Conservation (phyloP, 495 filamentous ascomycete species). For the Letharia columbiana region DNA sequence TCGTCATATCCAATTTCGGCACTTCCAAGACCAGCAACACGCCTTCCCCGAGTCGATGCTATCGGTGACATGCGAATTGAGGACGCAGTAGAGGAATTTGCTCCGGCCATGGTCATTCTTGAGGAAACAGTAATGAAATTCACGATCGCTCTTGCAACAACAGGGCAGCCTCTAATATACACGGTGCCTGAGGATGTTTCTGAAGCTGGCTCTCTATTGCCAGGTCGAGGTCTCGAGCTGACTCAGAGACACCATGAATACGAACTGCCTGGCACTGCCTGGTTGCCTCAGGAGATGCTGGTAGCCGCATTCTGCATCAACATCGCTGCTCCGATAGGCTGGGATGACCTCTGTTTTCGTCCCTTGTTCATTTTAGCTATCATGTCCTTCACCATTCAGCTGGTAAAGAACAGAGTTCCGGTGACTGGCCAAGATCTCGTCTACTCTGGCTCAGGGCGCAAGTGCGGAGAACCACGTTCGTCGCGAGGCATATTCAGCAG, state of each 20-base stretch:
- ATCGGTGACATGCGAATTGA: background rate
- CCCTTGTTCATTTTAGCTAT: background rate
- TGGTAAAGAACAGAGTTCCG: background rate
- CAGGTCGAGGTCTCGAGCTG: background rate
- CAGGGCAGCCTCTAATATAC: background rate
- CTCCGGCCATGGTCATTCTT: background rate
- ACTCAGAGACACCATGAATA: background rate
- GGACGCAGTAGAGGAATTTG: background rate
- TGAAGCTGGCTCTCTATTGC: background rate
- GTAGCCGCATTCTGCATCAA: background rate
- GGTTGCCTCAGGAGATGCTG: background rate
- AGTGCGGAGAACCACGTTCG: background rate
- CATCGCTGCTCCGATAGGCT: background rate
- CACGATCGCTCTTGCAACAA: background rate
- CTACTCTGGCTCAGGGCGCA: background rate
- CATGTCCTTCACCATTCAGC: background rate
- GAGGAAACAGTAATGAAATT: background rate
- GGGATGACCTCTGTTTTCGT: background rate
- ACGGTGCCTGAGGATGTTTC: background rate
- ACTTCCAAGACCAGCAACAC: background rate
- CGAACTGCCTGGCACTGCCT: background rate
- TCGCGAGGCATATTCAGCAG: background rate
- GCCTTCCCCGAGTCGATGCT: background rate
- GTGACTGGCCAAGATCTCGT: background rate
- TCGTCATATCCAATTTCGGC: background rate